Evolutionary conservation across 1,284 basidiomycete genomes (phyloP), one percentile per base, ranked within the genome.

Genomic region (Sporisorium exsertum): DNA sequence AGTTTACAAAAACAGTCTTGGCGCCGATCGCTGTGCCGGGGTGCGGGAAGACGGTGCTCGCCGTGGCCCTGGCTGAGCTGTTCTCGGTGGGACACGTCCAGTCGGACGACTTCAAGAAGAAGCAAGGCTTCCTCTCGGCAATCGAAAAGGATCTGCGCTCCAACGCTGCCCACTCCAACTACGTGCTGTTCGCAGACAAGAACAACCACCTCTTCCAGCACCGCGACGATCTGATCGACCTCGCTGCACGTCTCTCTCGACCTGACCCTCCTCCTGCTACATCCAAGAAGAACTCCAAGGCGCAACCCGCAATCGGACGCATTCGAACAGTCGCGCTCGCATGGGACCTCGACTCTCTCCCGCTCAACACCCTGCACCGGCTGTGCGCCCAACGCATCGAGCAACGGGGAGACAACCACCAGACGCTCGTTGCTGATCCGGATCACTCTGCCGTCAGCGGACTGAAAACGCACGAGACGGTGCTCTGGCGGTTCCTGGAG

Each of bases 11-110:
- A 87, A 94, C 91, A 0, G 87, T 98, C 61, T 90, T 99, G 60
- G 88, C 95, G 0, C 95, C 97, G 0, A 87, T 98, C 20, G 95
- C 94, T 3, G 90, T 98, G 47, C 96, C 95, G 24, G 95, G 96
- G 3, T 94, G 92, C 83, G 96, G 95, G 91, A 99, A 99, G 88
- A 99, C 97, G 0, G 87, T 92, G 0, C 88, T 99, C 12, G 89
- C 92, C 0, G 87, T 97, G 5, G 94, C 94, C 0, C 89, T 99
- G 2, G 74, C 88, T 1, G 88, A 91, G 63, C 88, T 99, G 0
- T 97, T 95, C 79, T 92, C 88, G 0, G 95, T 98, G 82, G 93
- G 92, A 0, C 76, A 80, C 22, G 68, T 71, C 0, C 96, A 99
- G 84, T 94, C 92, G 80, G 97, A 99, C 86, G 93, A 98, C 81